Percentiles rank a stretch among this genome's conserved stretches.
Conservation (phyloP, 208 protist genomes). For the Phytomonas sp. region DNA sequence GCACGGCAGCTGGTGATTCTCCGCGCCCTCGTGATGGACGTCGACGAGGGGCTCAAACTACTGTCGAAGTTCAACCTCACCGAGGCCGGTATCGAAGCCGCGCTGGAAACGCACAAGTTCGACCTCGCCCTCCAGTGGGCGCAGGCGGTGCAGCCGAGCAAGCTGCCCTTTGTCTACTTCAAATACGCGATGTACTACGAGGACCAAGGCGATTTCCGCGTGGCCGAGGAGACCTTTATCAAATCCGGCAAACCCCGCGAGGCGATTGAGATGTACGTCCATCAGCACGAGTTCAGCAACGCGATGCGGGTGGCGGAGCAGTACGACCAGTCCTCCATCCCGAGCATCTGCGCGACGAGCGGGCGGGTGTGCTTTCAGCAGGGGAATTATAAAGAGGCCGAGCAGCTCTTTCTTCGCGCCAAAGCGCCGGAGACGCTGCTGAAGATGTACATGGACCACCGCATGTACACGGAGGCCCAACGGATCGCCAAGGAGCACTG, state of each 20-base stretch:
- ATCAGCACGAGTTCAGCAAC: conserved; percentile 93
- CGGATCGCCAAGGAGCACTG: conserved; percentile 86
- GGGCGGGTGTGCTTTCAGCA: conserved; percentile 80
- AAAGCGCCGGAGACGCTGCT: conserved; percentile 90
- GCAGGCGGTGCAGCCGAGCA: conserved; percentile 79
- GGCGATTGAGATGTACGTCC: conserved; percentile 95
- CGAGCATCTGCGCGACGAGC: conserved; percentile 87
- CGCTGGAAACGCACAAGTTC: conserved; percentile 89
- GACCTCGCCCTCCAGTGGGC: conserved; percentile 93
- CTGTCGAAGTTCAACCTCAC: conserved; percentile 93
- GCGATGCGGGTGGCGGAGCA: conserved; percentile 95
- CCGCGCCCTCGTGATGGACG: conserved; percentile 88
- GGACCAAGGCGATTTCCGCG: conserved; percentile 92
- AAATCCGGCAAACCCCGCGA: conserved; percentile 94
- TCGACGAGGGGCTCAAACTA: conserved; percentile 91
- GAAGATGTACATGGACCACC: conserved; percentile 91
- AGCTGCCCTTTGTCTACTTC: conserved; percentile 94
- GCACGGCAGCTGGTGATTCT: conserved; percentile 92
- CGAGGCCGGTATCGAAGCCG: conserved; percentile 93
- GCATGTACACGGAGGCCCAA: conserved; percentile 91
- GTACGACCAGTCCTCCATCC: conserved; percentile 83
- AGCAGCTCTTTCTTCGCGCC: conserved; percentile 87
- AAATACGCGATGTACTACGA: conserved; percentile 97
- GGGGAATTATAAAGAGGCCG: conserved; percentile 87
- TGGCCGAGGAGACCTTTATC: conserved; percentile 95